phyloP scores from a whole-genome alignment of 1,139 yeast species.

The Hyphopichia fennica region DNA sequence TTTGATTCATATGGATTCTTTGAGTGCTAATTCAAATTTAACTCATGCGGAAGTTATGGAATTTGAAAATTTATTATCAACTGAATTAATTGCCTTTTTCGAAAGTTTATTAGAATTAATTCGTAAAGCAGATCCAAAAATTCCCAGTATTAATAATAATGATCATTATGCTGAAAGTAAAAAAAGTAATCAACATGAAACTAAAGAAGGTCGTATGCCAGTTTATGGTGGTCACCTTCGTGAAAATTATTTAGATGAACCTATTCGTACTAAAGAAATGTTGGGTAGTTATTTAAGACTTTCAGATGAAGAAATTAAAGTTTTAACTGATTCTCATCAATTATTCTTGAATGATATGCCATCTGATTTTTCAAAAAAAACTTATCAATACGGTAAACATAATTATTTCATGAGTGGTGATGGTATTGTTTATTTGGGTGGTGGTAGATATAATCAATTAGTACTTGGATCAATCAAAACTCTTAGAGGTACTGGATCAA shows the following conservation, averaged over 20 bases:
- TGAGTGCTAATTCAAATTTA: background rate
- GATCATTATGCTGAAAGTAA: conserved; percentile 25
- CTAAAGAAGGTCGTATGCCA: conserved; percentile 27
- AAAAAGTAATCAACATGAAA: conserved; percentile 17
- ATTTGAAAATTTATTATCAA: conserved; percentile 18
- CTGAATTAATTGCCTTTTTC: conserved; percentile 18
- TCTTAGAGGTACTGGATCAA: conserved; percentile 53
- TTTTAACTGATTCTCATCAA: conserved; percentile 21
- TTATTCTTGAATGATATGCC: conserved; percentile 21
- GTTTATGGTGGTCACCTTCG: conserved; percentile 37
- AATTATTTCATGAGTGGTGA: conserved; percentile 41
- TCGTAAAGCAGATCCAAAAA: conserved; percentile 21
- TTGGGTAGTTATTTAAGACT: conserved; percentile 22
- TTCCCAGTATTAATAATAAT: conserved; percentile 24
- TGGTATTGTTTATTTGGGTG: conserved; percentile 66
- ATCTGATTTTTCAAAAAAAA: conserved; percentile 19
- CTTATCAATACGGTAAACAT: conserved; percentile 18
- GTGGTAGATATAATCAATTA: conserved; percentile 58
- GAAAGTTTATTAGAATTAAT: conserved; percentile 15
- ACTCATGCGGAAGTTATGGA: conserved; percentile 5
- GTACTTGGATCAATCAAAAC: conserved; percentile 55
- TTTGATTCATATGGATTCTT: background rate
- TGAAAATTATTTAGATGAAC: conserved; percentile 30
- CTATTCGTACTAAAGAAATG: conserved; percentile 25
- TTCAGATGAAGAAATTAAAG: conserved; percentile 18